Percentiles rank a stretch among this genome's conserved stretches.
Evolutionary conservation across 106 monocot species (phyloP).

Genomic region (Cymbidium sinense): DNA sequence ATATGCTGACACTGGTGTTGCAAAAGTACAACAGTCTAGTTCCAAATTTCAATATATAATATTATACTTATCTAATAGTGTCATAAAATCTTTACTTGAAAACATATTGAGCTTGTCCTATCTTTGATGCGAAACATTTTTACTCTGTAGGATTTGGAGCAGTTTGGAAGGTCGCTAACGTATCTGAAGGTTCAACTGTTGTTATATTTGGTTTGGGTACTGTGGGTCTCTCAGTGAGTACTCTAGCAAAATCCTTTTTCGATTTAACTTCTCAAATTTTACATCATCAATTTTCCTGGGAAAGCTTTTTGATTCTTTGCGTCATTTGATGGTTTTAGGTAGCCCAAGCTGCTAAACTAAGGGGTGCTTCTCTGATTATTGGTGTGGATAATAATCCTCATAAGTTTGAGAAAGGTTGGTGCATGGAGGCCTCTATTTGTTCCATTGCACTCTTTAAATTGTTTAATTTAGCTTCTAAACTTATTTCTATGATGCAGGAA

Average conservation of each 20-base stretch:
- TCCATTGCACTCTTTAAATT: neutral
- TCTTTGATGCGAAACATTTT: neutral
- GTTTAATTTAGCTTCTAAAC: neutral
- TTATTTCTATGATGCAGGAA: constrained; percentile 38
- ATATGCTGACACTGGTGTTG: neutral
- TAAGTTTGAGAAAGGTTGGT: constrained; percentile 68
- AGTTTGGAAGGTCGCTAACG: constrained; percentile 85
- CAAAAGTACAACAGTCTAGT: neutral
- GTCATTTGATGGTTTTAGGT: constrained; percentile 34
- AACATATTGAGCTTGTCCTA: neutral
- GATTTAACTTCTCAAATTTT: neutral
- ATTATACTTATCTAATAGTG: neutral
- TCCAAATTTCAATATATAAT: neutral
- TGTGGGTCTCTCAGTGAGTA: constrained; percentile 87
- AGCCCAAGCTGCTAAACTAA: constrained; percentile 79
- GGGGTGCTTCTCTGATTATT: constrained; percentile 74
- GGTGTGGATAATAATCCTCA: constrained; percentile 80
- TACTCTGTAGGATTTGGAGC: constrained; percentile 63
- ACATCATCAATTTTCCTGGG: neutral
- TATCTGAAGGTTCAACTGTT: constrained; percentile 73
- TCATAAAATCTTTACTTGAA: neutral
- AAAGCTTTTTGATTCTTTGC: neutral
- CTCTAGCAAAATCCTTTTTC: neutral
- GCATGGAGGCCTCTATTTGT: neutral
- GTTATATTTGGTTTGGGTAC: constrained; percentile 96